Evolutionary conservation across 495 filamentous ascomycete genomes (phyloP).

Genomic region (Xylaria cubensis): DNA sequence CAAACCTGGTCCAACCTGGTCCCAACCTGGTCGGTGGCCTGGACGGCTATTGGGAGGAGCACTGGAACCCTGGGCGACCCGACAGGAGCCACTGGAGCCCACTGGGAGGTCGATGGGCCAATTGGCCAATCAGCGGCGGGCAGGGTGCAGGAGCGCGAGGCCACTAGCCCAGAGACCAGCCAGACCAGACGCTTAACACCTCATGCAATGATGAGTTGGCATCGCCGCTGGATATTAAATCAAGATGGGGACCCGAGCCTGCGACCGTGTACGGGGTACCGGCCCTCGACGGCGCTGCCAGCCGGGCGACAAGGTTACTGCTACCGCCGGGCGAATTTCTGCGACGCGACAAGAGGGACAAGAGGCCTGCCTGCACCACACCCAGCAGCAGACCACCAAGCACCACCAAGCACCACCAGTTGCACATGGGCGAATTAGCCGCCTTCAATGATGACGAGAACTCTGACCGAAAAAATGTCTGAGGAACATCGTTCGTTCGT

Average conservation of each 20-base stretch:
- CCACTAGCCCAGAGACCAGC: slow-evolving; percentile 60
- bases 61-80: slow-evolving; percentile 38
- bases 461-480: slow-evolving; percentile 30
- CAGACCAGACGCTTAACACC: slow-evolving; percentile 61
- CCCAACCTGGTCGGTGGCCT: slow-evolving; percentile 49
- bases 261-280: slow-evolving; percentile 54
- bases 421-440: slow-evolving; percentile 30
- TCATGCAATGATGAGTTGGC: slow-evolving; percentile 92
- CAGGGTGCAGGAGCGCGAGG: slow-evolving; percentile 41
- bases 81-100: slow-evolving; percentile 44
- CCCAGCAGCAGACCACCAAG: background rate
- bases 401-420: slow-evolving; percentile 21
- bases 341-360: background rate
- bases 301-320: slow-evolving; percentile 28
- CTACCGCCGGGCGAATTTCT: slow-evolving; percentile 18
- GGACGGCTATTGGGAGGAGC: slow-evolving; percentile 42
- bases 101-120: slow-evolving; percentile 36
- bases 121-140: slow-evolving; percentile 35
- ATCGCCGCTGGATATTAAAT: slow-evolving; percentile 73
- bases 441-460: slow-evolving; percentile 28
- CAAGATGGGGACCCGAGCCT: slow-evolving; percentile 60
- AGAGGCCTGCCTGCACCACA: slow-evolving; percentile 28
- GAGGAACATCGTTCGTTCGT: slow-evolving; percentile 10
- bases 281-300: slow-evolving; percentile 36
- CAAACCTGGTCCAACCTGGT: slow-evolving; percentile 35